phyloP scores from a whole-genome alignment of 2,329 filamentous ascomycete genomes.

The Talaromyces sp. region DNA sequence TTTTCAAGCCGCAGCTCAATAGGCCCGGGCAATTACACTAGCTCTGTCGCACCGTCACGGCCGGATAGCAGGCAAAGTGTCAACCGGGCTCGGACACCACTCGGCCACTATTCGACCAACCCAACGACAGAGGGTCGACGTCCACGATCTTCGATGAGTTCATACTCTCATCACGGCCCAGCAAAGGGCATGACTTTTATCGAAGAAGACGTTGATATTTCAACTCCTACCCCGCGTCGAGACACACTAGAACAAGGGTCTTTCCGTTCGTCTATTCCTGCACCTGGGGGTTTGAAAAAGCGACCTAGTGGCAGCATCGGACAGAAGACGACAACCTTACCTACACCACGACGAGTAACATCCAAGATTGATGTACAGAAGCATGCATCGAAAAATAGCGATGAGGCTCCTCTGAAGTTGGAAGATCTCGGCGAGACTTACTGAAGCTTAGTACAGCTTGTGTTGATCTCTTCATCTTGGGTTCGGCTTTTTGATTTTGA shows the following conservation, averaged over 20 bases:
- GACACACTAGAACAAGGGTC: conserved; percentile 42
- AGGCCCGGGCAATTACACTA: conserved; percentile 39
- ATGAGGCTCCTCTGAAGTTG: conserved; percentile 46
- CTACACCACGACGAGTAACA: conserved; percentile 40
- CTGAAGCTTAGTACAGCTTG: conserved; percentile 26
- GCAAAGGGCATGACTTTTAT: conserved; percentile 58
- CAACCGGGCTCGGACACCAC: conserved; percentile 59
- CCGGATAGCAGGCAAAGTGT: conserved; percentile 65
- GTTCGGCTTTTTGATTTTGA: background rate
- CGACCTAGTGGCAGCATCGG: conserved; percentile 48
- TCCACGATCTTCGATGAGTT: conserved; percentile 69
- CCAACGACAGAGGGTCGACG: conserved; percentile 53
- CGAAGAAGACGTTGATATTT: conserved; percentile 44
- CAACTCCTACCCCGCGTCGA: conserved; percentile 29
- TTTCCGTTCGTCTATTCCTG: conserved; percentile 48
- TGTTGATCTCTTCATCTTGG: conserved; percentile 6
- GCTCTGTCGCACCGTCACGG: conserved; percentile 46
- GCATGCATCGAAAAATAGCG: conserved; percentile 49
- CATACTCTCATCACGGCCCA: conserved; percentile 54
- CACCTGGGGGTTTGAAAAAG: conserved; percentile 48
- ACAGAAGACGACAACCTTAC: conserved; percentile 32
- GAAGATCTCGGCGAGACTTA: conserved; percentile 59
- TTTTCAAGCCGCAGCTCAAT: conserved; percentile 46
- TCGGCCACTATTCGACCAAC: conserved; percentile 54
- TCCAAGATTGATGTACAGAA: conserved; percentile 32